A percentile compares a stretch with the other conserved stretches of the same genome.
phyloP scores from a whole-genome alignment of 768 basidiomycete species.

The Lentinus brumalis region DNA sequence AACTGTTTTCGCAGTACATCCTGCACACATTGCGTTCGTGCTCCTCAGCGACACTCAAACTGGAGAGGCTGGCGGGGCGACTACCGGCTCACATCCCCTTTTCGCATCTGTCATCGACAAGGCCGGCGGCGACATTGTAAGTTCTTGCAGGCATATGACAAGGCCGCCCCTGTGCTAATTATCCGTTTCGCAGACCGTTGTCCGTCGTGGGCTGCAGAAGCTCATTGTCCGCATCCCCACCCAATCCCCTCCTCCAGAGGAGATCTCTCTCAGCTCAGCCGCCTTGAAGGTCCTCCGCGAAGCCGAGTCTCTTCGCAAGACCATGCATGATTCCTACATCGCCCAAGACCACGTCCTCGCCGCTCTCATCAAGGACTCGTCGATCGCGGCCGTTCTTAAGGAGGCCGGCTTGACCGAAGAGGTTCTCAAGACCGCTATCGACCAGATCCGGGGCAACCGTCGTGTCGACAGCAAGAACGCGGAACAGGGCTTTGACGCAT shows the following conservation, averaged over 20 bases:
- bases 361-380: conserved; percentile 75
- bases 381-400: conserved; percentile 70
- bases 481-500: conserved; percentile 91
- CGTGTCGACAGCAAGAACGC: conserved; percentile 85
- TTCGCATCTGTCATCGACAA: conserved; percentile 78
- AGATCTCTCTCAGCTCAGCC: conserved; percentile 61
- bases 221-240: conserved; percentile 79
- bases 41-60: conserved; percentile 69
- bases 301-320: conserved; percentile 77
- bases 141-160: conserved; percentile 27
- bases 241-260: conserved; percentile 86
- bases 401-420: conserved; percentile 74
- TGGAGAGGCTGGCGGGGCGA: conserved; percentile 35
- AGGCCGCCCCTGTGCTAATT: neutral
- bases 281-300: conserved; percentile 68
- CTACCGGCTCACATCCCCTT: conserved; percentile 52
- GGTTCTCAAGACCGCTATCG: conserved; percentile 71
- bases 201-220: conserved; percentile 75
- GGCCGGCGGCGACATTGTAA: conserved; percentile 83
- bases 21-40: conserved; percentile 80
- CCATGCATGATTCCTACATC: conserved; percentile 87
- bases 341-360: conserved; percentile 92
- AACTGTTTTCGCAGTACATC: conserved; percentile 56
- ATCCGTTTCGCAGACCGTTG: conserved; percentile 40
- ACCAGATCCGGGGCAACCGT: conserved; percentile 80